A percentile compares a stretch with the other conserved stretches of the same genome.
Conservation (phyloP, 805 yeast species). For the Candida stauntonica region DNA sequence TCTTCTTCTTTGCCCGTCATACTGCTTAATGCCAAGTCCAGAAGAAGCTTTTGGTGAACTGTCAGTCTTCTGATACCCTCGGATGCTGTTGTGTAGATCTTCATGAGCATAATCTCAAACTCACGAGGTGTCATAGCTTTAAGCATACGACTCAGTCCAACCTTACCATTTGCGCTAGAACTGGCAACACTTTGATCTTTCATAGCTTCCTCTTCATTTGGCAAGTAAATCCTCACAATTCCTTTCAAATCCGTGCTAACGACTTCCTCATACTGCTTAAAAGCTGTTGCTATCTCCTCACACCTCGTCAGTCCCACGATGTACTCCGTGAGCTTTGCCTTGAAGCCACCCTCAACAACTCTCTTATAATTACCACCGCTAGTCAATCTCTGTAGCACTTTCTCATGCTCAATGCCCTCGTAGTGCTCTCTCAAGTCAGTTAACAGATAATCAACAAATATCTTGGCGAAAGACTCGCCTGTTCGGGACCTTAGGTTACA, state of each 20-base stretch:
- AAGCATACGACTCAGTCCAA: constrained; percentile 37
- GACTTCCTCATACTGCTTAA: constrained; percentile 59
- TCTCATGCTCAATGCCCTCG: constrained; percentile 40
- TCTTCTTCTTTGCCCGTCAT: constrained; percentile 29
- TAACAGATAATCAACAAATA: constrained; percentile 51
- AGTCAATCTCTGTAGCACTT: constrained; percentile 45
- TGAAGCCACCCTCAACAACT: constrained; percentile 36
- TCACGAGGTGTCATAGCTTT: constrained; percentile 68
- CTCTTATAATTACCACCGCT: constrained; percentile 34
- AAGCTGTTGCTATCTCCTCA: constrained; percentile 57
- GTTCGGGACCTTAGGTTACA: constrained; percentile 55
- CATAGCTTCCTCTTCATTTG: constrained; percentile 36
- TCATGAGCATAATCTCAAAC: constrained; percentile 64
- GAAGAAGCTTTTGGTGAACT: constrained; percentile 70
- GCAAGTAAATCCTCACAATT: constrained; percentile 63
- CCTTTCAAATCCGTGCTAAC: constrained; percentile 69
- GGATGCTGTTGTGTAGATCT: constrained; percentile 57
- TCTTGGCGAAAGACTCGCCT: constrained; percentile 60
- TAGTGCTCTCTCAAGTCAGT: constrained; percentile 60
- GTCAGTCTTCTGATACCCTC: constrained; percentile 73
- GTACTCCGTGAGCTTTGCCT: constrained; percentile 39
- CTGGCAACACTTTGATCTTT: constrained; percentile 4
- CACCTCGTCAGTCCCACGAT: constrained; percentile 57
- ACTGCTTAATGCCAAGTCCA: constrained; percentile 60
- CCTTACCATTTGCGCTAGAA: not conserved